Base-by-base conservation (phyloP, 768 basidiomycete genomes). In the Lactarius tabidus region DNA sequence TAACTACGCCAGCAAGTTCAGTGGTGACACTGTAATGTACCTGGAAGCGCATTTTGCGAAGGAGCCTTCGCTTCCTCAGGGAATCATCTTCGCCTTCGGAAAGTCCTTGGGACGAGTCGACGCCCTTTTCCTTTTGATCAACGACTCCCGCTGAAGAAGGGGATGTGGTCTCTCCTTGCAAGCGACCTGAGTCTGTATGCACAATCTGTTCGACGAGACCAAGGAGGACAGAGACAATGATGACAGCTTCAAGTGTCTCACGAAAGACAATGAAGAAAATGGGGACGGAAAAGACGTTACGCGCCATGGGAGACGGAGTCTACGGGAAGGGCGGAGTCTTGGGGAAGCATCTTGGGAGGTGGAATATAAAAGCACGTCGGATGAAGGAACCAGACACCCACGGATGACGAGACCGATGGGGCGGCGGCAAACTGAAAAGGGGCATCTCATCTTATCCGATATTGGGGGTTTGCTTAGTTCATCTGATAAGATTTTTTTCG, bases 211-310 rank as follows among this genome's bases (percentile, higher is more conserved):
- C 87, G n/a, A 92, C 90, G 66, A 98, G 86, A 68, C 91, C 87
- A 59, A 96, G 88, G 56, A 98, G 84, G 63, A 96, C 93, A 7
- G 93, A 91, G 74, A 97, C 78, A 81, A 98, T 93, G 79, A 98
- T 90, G 51, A 86, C 86, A 5, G 93, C 91, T 80, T 97, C 95
- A 68, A 97, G 83, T 6, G 93, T 90, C 83, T 97, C 95, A 73
- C 95, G 85, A 76, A 96, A 94, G 78, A 95, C 87, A 78, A 97
- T 94, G 83, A 98, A 94, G 81, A 95, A 97, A 70, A 98, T 93
- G 72, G 93, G 87, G 62, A 95, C 83, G 64, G 90, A 91, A 78
- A 97, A 97, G 62, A 95, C 78, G 72, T 86, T 83, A 67, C 82
- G 82, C 20, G 82, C 79, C 91, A 93, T 93, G 63, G 69, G 69